Conservation (phyloP, 2,329 filamentous ascomycete species). For the Apiospora phragmitis region DNA sequence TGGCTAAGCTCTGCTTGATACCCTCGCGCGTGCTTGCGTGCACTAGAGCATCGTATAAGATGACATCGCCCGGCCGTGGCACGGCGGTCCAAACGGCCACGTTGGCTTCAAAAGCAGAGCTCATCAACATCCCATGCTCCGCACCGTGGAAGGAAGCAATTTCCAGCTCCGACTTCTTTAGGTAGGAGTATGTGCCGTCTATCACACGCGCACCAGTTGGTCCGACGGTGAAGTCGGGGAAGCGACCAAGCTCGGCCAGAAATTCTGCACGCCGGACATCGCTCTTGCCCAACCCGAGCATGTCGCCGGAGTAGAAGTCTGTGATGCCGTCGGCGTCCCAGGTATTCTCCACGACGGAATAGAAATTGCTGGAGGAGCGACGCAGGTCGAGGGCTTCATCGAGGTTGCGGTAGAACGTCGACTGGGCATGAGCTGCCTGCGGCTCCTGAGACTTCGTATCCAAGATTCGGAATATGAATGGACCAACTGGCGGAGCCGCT, state of each 20-base stretch:
- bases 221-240: conserved; percentile 40
- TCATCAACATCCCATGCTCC: conserved; percentile 57
- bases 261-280: conserved; percentile 44
- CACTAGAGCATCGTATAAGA: conserved; percentile 66
- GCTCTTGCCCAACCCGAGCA: conserved; percentile 57
- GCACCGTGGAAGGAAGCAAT: conserved; percentile 63
- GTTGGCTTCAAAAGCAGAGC: conserved; percentile 59
- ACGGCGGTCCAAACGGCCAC: conserved; percentile 49
- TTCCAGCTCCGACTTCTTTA: conserved; percentile 54
- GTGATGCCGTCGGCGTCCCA: conserved; percentile 14
- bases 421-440: neutral
- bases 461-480: neutral
- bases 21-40: conserved; percentile 69
- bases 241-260: conserved; percentile 41
- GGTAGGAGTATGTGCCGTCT: conserved; percentile 64
- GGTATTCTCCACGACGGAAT: conserved; percentile 29
- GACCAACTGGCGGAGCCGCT: neutral
- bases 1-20: conserved; percentile 57
- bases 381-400: conserved; percentile 32
- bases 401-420: conserved; percentile 30
- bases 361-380: conserved; percentile 36
- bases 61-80: conserved; percentile 51
- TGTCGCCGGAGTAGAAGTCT: conserved; percentile 68
- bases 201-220: conserved; percentile 63
- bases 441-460: neutral